Evolutionary conservation across 148 eudicot species (phyloP), one percentile per base, ranked within the genome.

Genomic region (Arbutus unedo): DNA sequence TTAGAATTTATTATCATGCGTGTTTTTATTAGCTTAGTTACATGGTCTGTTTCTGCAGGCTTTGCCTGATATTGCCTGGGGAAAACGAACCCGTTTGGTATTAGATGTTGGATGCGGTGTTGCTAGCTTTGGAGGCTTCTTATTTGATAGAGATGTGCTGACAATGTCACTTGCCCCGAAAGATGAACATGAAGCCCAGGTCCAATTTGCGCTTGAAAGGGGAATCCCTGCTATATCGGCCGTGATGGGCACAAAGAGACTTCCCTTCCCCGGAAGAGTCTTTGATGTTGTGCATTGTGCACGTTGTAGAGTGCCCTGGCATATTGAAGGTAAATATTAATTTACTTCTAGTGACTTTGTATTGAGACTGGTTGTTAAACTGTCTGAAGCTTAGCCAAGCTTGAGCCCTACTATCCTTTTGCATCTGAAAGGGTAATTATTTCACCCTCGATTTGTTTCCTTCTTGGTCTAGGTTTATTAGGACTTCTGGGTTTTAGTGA

Each of bases 71-170:
- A 88, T 92, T 81, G 86, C 87, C 73, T 92, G 92, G 95, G 95
- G 95, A 5, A 91, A 91, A 84, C 86, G 79, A 74, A 90, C 79
- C 68, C 88, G 95, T 53, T 92, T 91, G 49, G 79, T 92, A 70
- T 85, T 92, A 83, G 95, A 92, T 85, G 91, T 93, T 81, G 97
- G 97, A 68, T 91, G 97, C 66, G 97, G 97, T 25, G 97, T 93
- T 67, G 97, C 97, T 68, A 93, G 97, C 86, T 93, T 93, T 73
- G 97, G 97, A 49, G 97, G 97, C 74, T 91, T 73, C 84, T 90
- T 93, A 70, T 93, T 91, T 82, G 97, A 93, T 62, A 88, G 88
- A 83, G 91, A 93, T 75, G 94, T 93, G 7, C 86, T 91, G 54
- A 76, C 97, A 49, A 86, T 93, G 93, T 93, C 97, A 78, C 79